Evolutionary conservation across 768 basidiomycete genomes (phyloP).

Genomic region (Calvatia gigantea): DNA sequence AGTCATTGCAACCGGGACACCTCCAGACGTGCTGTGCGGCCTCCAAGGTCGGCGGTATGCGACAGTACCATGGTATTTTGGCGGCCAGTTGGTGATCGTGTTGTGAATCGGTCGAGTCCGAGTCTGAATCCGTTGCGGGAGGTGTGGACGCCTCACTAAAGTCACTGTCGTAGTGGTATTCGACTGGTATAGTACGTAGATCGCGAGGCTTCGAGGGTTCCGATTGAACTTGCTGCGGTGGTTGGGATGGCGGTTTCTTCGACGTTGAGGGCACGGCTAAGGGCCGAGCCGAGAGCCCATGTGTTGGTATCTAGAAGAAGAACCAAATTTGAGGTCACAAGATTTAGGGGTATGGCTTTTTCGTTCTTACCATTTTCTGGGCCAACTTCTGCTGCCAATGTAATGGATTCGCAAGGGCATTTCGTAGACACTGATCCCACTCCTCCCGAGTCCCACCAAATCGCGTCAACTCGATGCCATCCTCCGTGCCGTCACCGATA

Average conservation of each 20-base stretch:
- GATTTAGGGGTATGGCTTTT: not conserved
- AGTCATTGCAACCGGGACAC: constrained; percentile 39
- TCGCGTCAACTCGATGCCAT: constrained; percentile 21
- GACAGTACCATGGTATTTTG: constrained; percentile 33
- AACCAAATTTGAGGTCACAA: not conserved
- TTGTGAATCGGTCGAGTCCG: constrained; percentile 19
- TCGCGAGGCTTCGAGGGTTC: not conserved
- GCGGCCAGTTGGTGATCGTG: constrained; percentile 16
- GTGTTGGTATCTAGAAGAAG: not conserved
- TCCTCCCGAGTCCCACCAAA: constrained; percentile 27
- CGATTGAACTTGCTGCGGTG: not conserved
- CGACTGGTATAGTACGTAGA: not conserved
- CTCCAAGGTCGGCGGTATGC: constrained; percentile 34
- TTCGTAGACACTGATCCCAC: constrained; percentile 27
- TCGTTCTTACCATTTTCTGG: not conserved
- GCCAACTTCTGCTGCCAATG: constrained; percentile 9
- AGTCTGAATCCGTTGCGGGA: constrained; percentile 36
- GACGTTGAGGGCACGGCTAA: not conserved
- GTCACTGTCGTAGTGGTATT: constrained; percentile 48
- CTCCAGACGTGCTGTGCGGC: constrained; percentile 47
- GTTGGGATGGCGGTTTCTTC: not conserved
- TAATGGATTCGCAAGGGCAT: constrained; percentile 11
- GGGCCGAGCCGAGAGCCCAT: not conserved
- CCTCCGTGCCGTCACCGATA: constrained; percentile 10
- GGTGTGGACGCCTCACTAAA: constrained; percentile 52